phyloP scores from a whole-genome alignment of 2,329 filamentous ascomycete species.

The Paraphoma chrysanthemicola region DNA sequence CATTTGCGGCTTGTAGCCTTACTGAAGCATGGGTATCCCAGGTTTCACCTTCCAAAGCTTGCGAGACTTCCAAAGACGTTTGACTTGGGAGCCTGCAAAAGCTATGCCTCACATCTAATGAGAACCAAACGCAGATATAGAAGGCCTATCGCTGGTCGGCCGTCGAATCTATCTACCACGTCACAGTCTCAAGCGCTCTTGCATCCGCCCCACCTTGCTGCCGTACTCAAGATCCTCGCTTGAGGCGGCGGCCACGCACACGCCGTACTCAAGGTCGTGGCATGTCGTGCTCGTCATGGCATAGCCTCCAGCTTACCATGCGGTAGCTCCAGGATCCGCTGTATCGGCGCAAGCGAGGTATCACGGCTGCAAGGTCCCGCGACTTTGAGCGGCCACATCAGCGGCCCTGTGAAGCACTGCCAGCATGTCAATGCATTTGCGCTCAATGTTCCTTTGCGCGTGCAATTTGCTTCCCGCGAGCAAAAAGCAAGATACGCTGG shows the following conservation, averaged over 20 bases:
- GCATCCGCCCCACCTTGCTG: too few relatives aligned
- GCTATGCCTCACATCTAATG: too few relatives aligned
- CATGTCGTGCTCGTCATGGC: not conserved
- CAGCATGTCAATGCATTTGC: not conserved
- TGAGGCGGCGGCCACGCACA: not conserved
- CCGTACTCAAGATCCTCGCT: too few relatives aligned
- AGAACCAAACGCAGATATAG: too few relatives aligned
- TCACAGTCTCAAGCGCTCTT: too few relatives aligned
- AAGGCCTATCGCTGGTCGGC: too few relatives aligned
- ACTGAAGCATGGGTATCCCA: slow-evolving; percentile 16
- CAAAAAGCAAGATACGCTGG: not conserved
- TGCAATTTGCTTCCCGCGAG: not conserved
- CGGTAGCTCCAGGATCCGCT: not conserved
- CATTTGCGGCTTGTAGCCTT: not conserved
- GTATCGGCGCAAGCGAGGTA: not conserved
- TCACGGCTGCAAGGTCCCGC: slow-evolving; percentile 17
- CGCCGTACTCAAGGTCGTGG: not conserved
- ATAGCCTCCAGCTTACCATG: not conserved
- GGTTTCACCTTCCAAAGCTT: slow-evolving; percentile 1
- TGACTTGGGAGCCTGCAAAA: slow-evolving; percentile 12
- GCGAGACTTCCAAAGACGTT: slow-evolving; percentile 34
- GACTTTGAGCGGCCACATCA: not conserved
- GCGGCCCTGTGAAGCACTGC: slow-evolving; percentile 3
- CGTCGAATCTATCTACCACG: too few relatives aligned
- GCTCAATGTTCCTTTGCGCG: not conserved